Evolutionary conservation across 805 yeast genomes (phyloP), one percentile per base, ranked within the genome.

Genomic region (Candida nanaspora): DNA sequence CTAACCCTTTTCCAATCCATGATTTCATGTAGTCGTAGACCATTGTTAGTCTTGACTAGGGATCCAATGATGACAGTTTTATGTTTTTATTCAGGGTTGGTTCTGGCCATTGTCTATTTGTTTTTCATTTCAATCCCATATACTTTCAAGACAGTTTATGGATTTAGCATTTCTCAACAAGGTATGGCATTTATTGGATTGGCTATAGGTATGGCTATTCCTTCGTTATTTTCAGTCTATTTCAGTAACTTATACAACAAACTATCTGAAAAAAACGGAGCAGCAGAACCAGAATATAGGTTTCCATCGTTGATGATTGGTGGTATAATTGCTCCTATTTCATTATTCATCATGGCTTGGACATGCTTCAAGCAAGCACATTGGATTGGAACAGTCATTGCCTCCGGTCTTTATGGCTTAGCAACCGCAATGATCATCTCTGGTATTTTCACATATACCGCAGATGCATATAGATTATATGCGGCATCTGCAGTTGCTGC

Each of bases 61-160:
- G 83, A 80, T 44, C 78, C 80, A 25, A 78, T 79, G 73, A 69
- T 78, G 61, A 57, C 64, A 6, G 62, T 71, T 16, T 55, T 80
- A 5, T 73, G 82, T 42, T 56, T 75, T 33, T 78, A 77, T 52
- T 70, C 80, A 1, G 81, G 82, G 2, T 59, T 79, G 33, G 66
- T 72, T 23, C 62, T 80, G 41, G 80, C 83, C 0, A 67, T 81
- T 36, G 67, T 81, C 32, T 82, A 80, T 59, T 59, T 81, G 66
- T 81, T 77, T 50, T 77, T 81, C 59, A 72, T 79, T 39, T 82
- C 82, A 3, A 74, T 76, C 46, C 85, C 86, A 10, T 76, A 75
- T 47, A 76, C 80, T 9, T 78, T 79, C 52, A 55, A 53, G 16
- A 69, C 63, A 41, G 75, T 75, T 25, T 80, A 76, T 52, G 62